Percentiles rank a stretch among this genome's conserved stretches.
Evolutionary conservation across 352 stramenopile genomes (phyloP).

Genomic region (Globisporangium spiculum): DNA sequence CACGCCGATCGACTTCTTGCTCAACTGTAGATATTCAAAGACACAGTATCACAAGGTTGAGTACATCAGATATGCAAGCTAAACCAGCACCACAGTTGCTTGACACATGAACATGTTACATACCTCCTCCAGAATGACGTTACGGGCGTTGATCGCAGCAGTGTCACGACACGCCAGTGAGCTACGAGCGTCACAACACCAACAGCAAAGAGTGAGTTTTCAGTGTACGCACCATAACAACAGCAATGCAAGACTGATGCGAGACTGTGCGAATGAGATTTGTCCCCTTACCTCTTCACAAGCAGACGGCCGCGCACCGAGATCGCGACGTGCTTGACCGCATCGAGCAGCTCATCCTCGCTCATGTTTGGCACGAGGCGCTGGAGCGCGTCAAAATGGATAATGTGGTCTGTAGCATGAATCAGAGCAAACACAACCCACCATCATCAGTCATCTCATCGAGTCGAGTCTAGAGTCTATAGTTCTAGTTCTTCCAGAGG

Average conservation of each 20-base stretch:
- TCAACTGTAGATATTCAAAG: slow-evolving; percentile 22
- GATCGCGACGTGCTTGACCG: slow-evolving; percentile 41
- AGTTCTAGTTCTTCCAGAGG: background rate
- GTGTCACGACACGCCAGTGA: slow-evolving; percentile 35
- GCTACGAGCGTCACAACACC: slow-evolving; percentile 14
- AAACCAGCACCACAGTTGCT: background rate
- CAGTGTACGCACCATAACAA: background rate
- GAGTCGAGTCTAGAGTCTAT: background rate
- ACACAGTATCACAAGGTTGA: background rate
- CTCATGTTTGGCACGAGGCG: slow-evolving; percentile 34
- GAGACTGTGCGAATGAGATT: background rate
- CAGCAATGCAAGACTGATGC: background rate
- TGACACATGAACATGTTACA: background rate
- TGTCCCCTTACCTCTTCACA: slow-evolving; percentile 28
- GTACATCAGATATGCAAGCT: background rate
- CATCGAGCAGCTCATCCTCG: slow-evolving; percentile 38
- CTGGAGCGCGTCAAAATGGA: slow-evolving; percentile 42
- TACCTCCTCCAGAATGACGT: slow-evolving; percentile 58
- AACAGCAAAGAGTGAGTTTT: background rate
- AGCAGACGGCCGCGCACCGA: slow-evolving; percentile 42
- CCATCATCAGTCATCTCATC: background rate
- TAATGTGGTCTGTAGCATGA: slow-evolving; percentile 35
- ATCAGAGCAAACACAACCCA: background rate
- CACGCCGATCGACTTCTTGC: slow-evolving; percentile 33
- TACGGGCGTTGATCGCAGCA: slow-evolving; percentile 26